Base-by-base conservation (phyloP, 345 rosid species). In the Turnera subulata region DNA sequence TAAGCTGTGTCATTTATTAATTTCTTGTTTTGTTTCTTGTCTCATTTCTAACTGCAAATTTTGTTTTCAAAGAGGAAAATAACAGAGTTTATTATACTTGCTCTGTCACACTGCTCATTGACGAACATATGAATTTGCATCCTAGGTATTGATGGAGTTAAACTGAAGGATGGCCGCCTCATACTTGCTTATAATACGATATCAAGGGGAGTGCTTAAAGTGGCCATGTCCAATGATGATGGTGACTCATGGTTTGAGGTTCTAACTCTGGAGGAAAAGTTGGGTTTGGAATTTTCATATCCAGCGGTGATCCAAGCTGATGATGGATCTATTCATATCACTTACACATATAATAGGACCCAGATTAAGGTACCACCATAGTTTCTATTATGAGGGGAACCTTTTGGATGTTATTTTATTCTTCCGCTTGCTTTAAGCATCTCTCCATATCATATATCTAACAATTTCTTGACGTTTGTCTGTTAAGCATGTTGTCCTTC, bases 331-430 rank as follows among this genome's bases (percentile, higher is more conserved):
- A 69, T 93, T 65, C 99, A 86, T 69, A 61, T 93, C 68, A 89
- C 94, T n/a, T 89, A 83, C 74, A 93, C 96, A 1, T 89, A 89
- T 62, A 78, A 82, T 53, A 81, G 97, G 73, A 85, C 88, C 45
- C 97, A 89, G 56, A 82, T 93, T 61, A 93, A 89, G 97, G 99
- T 86, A 72, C 53, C 17, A 17, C 18, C 61, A 16, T 48, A 23
- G 14, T 29, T 45, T 19, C 1, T 18, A 26, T 19, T 46, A 19
- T 42, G 19, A 37, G 18, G 43, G 45, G 21, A 19, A 37, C n/a
- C 22, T 38, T n/a, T 60, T 13, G 1, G n/a, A 24, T 18, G 15
- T 37, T 22, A 23, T 32, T 44, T 18, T 45, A n/a, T 57, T 55
- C 23, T 65, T 51, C 17, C 43, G 45, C 19, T 48, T 23, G 61